phyloP scores from a whole-genome alignment of 352 stramenopile genomes.

The Blastocystis sp. region DNA sequence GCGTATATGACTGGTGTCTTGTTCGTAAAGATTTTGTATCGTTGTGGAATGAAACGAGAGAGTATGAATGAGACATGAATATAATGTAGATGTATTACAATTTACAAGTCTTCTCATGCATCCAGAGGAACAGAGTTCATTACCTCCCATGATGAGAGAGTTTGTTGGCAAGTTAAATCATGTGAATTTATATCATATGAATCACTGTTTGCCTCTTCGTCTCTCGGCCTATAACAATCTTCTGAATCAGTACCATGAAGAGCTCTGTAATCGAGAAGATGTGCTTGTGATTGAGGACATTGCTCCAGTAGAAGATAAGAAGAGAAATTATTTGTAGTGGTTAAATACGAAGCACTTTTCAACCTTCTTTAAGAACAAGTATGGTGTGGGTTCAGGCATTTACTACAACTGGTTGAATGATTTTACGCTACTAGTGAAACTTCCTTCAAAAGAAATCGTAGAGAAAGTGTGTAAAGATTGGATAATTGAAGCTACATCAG shows the following conservation, averaged over 20 bases:
- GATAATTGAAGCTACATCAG: neutral
- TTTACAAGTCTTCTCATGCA: neutral
- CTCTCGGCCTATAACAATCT: slow-evolving; percentile 41
- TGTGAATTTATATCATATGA: slow-evolving; percentile 46
- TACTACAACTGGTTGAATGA: slow-evolving; percentile 36
- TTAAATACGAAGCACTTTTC: slow-evolving; percentile 44
- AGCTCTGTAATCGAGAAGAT: neutral
- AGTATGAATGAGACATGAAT: neutral
- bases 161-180: slow-evolving; percentile 5
- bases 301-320: neutral
- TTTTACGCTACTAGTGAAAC: neutral
- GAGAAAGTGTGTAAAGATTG: neutral
- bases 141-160: no score
- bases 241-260: neutral
- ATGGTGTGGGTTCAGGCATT: neutral
- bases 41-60: neutral
- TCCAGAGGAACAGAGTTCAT: no score
- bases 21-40: slow-evolving; percentile 55
- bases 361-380: slow-evolving; percentile 34
- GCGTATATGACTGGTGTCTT: slow-evolving; percentile 38
- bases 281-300: slow-evolving; percentile 25
- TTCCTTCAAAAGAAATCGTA: neutral
- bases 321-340: slow-evolving; percentile 1
- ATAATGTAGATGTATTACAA: neutral
- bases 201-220: neutral